phyloP scores from a whole-genome alignment of 805 yeast genomes.

The Saccharomycopsis fibuligera region DNA sequence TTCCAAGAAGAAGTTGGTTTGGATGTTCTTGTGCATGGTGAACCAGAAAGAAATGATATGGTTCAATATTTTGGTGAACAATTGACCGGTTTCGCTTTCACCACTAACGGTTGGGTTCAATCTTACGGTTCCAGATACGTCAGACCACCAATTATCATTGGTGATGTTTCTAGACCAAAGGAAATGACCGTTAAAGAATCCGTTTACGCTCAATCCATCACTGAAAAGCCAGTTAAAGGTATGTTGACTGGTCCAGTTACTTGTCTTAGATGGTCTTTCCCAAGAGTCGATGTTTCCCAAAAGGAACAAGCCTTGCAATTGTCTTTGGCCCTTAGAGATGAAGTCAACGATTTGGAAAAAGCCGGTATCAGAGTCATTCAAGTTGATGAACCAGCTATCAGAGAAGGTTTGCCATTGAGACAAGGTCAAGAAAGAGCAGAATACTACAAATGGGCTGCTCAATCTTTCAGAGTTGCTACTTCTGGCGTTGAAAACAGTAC shows the following conservation, averaged over 20 bases:
- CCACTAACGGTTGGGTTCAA: slow-evolving; percentile 99
- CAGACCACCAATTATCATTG: slow-evolving; percentile 98
- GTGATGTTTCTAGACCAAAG: slow-evolving; percentile 97
- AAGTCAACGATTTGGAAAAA: slow-evolving; percentile 95
- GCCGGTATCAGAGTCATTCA: slow-evolving; percentile 98
- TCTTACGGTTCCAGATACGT: slow-evolving; percentile 99
- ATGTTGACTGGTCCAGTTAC: slow-evolving; percentile 99
- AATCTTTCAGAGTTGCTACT: slow-evolving; percentile 98
- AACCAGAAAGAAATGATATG: slow-evolving; percentile 99
- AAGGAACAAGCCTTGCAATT: slow-evolving; percentile 93
- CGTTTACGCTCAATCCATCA: slow-evolving; percentile 95
- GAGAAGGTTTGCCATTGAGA: slow-evolving; percentile 99
- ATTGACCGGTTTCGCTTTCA: slow-evolving; percentile 96
- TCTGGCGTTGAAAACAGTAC: slow-evolving; percentile 94
- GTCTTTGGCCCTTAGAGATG: slow-evolving; percentile 96
- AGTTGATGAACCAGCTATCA: slow-evolving; percentile 99
- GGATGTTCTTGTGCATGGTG: slow-evolving; percentile 99
- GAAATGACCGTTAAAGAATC: slow-evolving; percentile 99
- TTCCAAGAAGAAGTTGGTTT: slow-evolving; percentile 99
- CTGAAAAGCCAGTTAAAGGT: slow-evolving; percentile 97
- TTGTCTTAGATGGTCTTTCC: slow-evolving; percentile 99
- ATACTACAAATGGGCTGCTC: slow-evolving; percentile 98
- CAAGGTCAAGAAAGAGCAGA: slow-evolving; percentile 94
- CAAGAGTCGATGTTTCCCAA: slow-evolving; percentile 95
- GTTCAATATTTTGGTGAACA: slow-evolving; percentile 99